Base-by-base conservation (phyloP, 1,284 basidiomycete species). In the Erythrobasidium hasegawianum region DNA sequence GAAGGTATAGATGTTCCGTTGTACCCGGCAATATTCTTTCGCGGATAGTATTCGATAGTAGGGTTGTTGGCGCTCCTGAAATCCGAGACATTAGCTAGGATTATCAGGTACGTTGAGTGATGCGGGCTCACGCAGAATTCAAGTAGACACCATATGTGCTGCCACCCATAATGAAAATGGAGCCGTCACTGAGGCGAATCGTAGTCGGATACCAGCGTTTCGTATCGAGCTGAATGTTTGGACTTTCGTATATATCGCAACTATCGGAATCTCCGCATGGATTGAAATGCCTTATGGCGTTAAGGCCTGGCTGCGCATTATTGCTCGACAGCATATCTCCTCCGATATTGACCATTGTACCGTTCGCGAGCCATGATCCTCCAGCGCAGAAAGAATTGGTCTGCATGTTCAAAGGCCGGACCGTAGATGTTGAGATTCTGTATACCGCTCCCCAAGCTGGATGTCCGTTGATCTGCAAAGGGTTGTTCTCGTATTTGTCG, bases 381-480 rank as follows among this genome's bases (percentile, higher is more conserved):
- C 87, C 87, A 7, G 89, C 89, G 75, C 89, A 91, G 78, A 91
- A 91, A n/a, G 87, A 89, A 75, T 91, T 90, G 0, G 87, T 89
- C 71, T 83, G 77, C 76, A 89, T 81, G 40, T 80, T 75, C 24
- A 91, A 79, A 45, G 89, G 83, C 40, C 80, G 83, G 58, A 88
- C 79, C 1, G 81, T 80, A 70, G 86, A 81, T 1, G 84, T 84
- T 33, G 64, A 89, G 77, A 75, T 89, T 83, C 10, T 24, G 76
- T 86, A 90, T 2, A 55, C 75, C 1, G 85, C 83, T 0, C 82
- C 87, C 89, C 89, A 91, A 2, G 88, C 88, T 14, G 87, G 86
- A 72, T 87, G 86, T 1, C 86, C 85, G 67, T 83, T 79, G 73
- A 87, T 80, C 0, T 83, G 81, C 49, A 90, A 79, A 9, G 87